Evolutionary conservation across 1,284 basidiomycete species (phyloP).

Genomic region (Ceratobasidium sp.): DNA sequence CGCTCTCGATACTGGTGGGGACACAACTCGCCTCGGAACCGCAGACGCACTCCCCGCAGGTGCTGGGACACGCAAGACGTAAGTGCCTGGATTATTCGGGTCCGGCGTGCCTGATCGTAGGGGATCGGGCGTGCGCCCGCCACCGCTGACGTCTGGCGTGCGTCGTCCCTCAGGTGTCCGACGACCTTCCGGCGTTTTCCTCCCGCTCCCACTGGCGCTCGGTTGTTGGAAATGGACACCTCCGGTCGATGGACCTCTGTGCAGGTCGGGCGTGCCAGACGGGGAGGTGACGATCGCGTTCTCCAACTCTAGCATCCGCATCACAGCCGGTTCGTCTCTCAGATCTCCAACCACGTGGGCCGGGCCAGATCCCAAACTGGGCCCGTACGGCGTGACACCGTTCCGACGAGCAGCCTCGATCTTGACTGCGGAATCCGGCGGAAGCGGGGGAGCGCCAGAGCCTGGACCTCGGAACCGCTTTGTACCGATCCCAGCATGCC

Average conservation of each 20-base stretch:
- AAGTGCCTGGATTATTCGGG: conserved; percentile 34
- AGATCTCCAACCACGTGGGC: conserved; percentile 27
- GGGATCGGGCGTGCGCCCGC: conserved; percentile 12
- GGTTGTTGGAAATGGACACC: conserved; percentile 14
- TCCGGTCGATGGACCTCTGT: conserved; percentile 9
- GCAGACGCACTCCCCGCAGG: conserved; percentile 25
- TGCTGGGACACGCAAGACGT: conserved; percentile 29
- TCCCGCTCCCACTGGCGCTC: background rate
- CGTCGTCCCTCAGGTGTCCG: background rate
- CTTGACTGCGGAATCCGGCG: conserved; percentile 13
- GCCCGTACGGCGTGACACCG: conserved; percentile 25
- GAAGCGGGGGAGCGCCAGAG: conserved; percentile 5
- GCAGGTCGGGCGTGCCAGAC: background rate
- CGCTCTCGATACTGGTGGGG: conserved; percentile 3
- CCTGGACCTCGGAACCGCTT: conserved; percentile 13
- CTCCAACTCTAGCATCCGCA: conserved; percentile 29
- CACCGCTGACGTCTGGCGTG: background rate
- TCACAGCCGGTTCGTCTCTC: conserved; percentile 27
- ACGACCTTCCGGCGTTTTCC: background rate
- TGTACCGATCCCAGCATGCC: conserved; percentile 35
- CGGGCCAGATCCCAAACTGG: conserved; percentile 13
- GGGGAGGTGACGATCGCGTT: background rate
- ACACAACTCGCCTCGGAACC: conserved; percentile 24
- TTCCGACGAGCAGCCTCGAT: conserved; percentile 28
- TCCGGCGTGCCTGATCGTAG: conserved; percentile 30